Base-by-base conservation (phyloP, 768 basidiomycete genomes). In the Cystobasidium onofrii region DNA sequence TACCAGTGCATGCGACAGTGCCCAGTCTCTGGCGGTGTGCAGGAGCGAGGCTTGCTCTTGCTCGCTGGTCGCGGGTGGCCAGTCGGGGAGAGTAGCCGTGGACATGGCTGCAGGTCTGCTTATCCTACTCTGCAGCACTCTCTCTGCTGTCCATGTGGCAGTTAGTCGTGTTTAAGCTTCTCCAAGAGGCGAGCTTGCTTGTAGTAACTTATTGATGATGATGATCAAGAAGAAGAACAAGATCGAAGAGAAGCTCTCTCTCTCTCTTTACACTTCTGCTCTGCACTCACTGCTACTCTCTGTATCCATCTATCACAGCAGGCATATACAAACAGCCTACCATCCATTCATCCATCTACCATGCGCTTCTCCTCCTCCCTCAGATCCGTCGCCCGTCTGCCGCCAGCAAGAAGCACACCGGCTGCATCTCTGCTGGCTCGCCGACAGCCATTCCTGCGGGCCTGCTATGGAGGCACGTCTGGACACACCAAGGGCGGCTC, bases 1-100 rank as follows among this genome's bases (percentile, higher is more conserved):
- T n/a, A 89, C 83, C 33, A 97, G 84, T 7, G 91, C 90, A 80
- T 90, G 88, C 1, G 91, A 86, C 63, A 98, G 84, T 1, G 94
- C 90, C 78, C 90, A 93, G 0, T 89, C 89, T 0, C 90, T 87
- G 1, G 79, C 76, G 29, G 54, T 25, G 10, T 39, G 55, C 29
- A 79, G 52, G 6, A 77, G 54, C 2, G 12, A 20, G 10, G 31
- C 55, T 31, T 27, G n/a, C 1, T 75, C 62, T 20, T 55, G 27
- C 15, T 46, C 23, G 20, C 17, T 1, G 15, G 20, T 18, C 12
- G 67, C 1, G 1, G 75, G 75, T 17, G 75, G 75, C 75, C 75
- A 75, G 46, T 27, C 46, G 10, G 74, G 55, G 17, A 70, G 46
- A 4, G 13, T 39, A 29, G 31, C 43, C 6, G 57, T 29, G 3